A percentile compares a stretch with the other conserved stretches of the same genome.
Conservation (phyloP, 371 early-diverging fungal species). For the Apophysomyces variabilis region DNA sequence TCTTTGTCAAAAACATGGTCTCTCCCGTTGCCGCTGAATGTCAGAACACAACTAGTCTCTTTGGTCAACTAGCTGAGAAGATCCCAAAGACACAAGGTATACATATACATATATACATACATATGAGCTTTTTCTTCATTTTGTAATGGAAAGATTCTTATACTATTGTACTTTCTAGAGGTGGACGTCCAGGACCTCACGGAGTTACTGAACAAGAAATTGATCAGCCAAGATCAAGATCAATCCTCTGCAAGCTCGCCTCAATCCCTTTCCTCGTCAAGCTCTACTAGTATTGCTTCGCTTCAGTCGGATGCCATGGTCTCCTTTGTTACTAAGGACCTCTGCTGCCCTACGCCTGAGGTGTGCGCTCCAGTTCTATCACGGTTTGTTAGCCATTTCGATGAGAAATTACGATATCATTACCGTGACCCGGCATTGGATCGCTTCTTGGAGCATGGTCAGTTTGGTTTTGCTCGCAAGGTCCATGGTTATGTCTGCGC, state of each 20-base stretch:
- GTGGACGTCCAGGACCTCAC: not conserved
- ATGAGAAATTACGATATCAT: constrained; percentile 7
- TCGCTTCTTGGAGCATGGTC: constrained; percentile 5
- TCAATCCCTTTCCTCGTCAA: not conserved
- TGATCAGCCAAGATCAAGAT: not conserved
- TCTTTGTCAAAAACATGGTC: not conserved
- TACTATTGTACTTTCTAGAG: not conserved
- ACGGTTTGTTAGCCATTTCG: constrained; percentile 3
- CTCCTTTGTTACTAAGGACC: not conserved
- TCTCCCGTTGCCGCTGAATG: not conserved
- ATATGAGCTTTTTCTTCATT: too few species aligned
- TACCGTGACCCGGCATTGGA: constrained; percentile 6
- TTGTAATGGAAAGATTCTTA: too few species aligned
- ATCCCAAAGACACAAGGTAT: not conserved
- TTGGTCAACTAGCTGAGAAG: not conserved
- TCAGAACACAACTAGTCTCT: not conserved
- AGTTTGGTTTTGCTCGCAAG: constrained; percentile 5
- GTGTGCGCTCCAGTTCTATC: not conserved
- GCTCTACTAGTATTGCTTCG: not conserved
- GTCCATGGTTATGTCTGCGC: constrained; percentile 8
- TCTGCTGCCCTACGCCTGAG: not conserved
- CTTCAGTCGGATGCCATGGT: not conserved
- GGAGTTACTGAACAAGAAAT: not conserved
- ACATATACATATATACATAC: too few species aligned
- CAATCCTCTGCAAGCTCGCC: not conserved